Conservation (phyloP, 345 rosid genomes). For the Syzygium oleosum region DNA sequence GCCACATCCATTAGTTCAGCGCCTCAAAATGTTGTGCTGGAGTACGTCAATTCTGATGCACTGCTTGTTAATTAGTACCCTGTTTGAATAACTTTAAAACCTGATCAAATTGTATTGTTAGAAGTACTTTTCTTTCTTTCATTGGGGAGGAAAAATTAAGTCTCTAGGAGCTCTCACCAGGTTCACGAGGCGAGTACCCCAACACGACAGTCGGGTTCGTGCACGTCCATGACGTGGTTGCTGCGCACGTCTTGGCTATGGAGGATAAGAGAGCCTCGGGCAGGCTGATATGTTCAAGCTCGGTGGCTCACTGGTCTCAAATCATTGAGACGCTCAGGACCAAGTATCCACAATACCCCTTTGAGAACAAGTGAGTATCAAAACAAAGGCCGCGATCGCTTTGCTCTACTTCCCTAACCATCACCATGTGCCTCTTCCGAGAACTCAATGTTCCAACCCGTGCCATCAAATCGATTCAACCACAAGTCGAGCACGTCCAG, state of each 20-base stretch:
- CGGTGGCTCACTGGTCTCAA: constrained; percentile 72
- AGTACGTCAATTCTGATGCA: neutral
- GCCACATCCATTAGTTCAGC: neutral
- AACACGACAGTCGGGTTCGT: constrained; percentile 64
- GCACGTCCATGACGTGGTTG: constrained; percentile 67
- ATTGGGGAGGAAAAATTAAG: neutral
- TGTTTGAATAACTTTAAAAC: neutral
- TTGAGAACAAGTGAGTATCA: constrained; percentile 37
- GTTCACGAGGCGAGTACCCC: constrained; percentile 60
- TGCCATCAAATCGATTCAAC: neutral
- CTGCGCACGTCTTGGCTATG: constrained; percentile 66
- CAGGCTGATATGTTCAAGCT: constrained; percentile 57
- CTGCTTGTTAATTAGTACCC: neutral
- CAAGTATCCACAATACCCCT: constrained; percentile 63
- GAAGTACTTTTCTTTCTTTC: neutral
- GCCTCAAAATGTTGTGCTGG: neutral
- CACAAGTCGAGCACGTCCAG: neutral
- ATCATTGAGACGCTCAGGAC: constrained; percentile 54
- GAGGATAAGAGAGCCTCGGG: constrained; percentile 62
- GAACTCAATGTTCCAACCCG: neutral
- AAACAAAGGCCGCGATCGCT: neutral
- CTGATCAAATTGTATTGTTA: neutral
- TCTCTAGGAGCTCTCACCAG: constrained; percentile 5
- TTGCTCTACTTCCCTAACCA: neutral
- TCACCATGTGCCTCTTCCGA: neutral